Conservation (phyloP, 2,329 filamentous ascomycete genomes). For the Aspergillus luchuensis region DNA sequence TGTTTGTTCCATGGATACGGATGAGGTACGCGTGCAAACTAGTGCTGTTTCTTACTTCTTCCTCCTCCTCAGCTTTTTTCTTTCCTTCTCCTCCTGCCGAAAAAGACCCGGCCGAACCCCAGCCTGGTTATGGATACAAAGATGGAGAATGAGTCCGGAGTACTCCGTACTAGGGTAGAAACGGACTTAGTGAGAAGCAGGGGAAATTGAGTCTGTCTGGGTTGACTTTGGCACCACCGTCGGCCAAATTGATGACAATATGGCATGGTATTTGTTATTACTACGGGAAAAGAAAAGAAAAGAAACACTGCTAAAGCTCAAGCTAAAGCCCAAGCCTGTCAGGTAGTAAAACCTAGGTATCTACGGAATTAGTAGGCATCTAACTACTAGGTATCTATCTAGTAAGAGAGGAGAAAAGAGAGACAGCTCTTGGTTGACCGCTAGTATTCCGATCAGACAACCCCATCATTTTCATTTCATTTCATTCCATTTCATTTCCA, state of each 20-base stretch:
- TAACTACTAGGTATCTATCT: too few species aligned
- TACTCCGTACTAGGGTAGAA: background rate
- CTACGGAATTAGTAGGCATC: too few species aligned
- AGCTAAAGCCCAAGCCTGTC: too few species aligned
- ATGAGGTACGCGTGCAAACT: too few species aligned
- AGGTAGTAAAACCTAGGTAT: too few species aligned
- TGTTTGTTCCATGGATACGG: background rate
- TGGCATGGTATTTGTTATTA: too few species aligned
- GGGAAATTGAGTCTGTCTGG: background rate
- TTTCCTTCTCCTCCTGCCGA: background rate
- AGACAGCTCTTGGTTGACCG: background rate
- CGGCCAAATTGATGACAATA: background rate
- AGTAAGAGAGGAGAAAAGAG: background rate
- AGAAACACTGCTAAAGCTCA: too few species aligned
- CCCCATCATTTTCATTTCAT: too few species aligned
- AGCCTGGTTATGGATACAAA: background rate
- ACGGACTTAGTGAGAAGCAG: background rate
- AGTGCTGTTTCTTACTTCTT: too few species aligned
- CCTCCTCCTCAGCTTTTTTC: too few species aligned
- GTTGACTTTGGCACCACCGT: background rate
- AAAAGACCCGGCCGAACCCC: constrained; percentile 2
- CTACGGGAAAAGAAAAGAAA: too few species aligned
- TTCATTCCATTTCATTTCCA: too few species aligned
- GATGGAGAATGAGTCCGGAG: background rate
- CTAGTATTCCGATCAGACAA: background rate